Evolutionary conservation across 805 yeast species (phyloP).

Genomic region (Kodamaea neixiangensis): DNA sequence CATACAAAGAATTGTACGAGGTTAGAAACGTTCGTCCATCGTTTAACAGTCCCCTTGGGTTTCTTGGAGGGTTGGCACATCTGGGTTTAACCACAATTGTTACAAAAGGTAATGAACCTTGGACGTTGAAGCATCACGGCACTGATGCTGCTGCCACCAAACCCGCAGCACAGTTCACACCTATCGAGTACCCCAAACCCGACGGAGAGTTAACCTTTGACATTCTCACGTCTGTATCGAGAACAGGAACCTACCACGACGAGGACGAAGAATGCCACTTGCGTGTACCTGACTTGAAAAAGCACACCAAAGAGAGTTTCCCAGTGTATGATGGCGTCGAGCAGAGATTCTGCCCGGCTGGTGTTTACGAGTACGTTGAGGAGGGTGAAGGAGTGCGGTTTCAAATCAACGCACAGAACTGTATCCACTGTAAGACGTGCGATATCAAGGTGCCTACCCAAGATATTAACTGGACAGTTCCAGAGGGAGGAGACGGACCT

Average conservation of each 20-base stretch:
- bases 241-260: constrained; percentile 95
- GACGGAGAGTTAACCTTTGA: constrained; percentile 94
- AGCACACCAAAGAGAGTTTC: constrained; percentile 69
- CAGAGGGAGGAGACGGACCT: constrained; percentile 99
- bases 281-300: constrained; percentile 60
- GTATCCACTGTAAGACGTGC: constrained; percentile 98
- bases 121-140: constrained; percentile 73
- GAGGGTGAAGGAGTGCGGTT: constrained; percentile 78
- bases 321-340: constrained; percentile 86
- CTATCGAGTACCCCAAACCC: constrained; percentile 92
- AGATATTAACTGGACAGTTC: constrained; percentile 95
- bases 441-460: constrained; percentile 96
- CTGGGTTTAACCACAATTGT: constrained; percentile 83
- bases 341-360: constrained; percentile 95
- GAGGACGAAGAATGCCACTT: constrained; percentile 93
- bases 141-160: constrained; percentile 76
- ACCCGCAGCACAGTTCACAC: constrained; percentile 62
- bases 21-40: constrained; percentile 94
- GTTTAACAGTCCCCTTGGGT: constrained; percentile 73
- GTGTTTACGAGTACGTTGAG: constrained; percentile 91
- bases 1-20: constrained; percentile 75
- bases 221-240: constrained; percentile 86
- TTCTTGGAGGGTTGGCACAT: constrained; percentile 77
- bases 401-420: constrained; percentile 94
- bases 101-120: constrained; percentile 78